A percentile compares a stretch with the other conserved stretches of the same genome.
phyloP scores from a whole-genome alignment of 169 alveolate species.

The Eimeria acervulina region DNA sequence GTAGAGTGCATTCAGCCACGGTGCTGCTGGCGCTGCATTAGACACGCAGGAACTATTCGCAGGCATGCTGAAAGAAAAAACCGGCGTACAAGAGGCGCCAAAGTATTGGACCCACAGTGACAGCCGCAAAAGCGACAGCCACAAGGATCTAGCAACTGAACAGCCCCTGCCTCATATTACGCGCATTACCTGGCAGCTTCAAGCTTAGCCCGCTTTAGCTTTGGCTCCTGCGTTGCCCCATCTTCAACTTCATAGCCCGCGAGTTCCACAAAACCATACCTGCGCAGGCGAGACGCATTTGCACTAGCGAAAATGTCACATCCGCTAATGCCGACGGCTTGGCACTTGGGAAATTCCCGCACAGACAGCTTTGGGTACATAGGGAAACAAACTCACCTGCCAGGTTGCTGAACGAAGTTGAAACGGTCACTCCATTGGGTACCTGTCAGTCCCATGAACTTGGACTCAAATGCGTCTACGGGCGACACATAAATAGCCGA shows the following conservation, averaged over 20 bases:
- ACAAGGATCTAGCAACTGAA: background rate
- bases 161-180: background rate
- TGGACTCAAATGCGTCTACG: constrained; percentile 79
- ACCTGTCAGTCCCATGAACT: constrained; percentile 79
- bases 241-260: constrained; percentile 64
- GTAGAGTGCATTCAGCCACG: constrained; percentile 68
- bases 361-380: background rate
- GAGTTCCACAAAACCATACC: constrained; percentile 71
- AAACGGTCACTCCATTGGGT: constrained; percentile 73
- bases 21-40: constrained; percentile 70
- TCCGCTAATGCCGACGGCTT: background rate
- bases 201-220: constrained; percentile 40
- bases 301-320: background rate
- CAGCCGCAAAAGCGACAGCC: background rate
- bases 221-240: constrained; percentile 33
- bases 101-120: background rate
- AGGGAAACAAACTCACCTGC: constrained; percentile 43
- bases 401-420: constrained; percentile 80
- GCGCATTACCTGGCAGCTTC: constrained; percentile 58
- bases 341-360: background rate
- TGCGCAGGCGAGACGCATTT: background rate
- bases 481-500: background rate
- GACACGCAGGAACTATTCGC: background rate
- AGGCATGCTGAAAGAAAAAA: background rate
- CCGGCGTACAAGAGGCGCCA: background rate